phyloP scores from a whole-genome alignment of 345 rosid genomes.

The Eutrema yunnanense region DNA sequence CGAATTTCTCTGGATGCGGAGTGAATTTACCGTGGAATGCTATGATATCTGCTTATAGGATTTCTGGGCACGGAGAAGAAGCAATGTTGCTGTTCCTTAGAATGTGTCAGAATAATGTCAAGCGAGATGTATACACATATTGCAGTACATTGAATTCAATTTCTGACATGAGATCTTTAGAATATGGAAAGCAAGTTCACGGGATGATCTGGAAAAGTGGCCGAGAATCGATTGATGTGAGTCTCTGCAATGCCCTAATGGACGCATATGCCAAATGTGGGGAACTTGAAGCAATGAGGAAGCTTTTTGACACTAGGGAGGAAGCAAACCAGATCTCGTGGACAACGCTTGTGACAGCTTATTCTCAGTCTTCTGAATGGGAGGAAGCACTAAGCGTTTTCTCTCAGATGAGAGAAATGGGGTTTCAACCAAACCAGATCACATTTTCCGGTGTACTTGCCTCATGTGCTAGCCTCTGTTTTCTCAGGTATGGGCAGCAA shows the following conservation, averaged over 20 bases:
- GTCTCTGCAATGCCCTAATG: conserved; percentile 37
- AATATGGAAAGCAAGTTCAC: conserved; percentile 32
- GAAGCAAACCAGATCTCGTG: conserved; percentile 51
- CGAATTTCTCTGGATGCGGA: conserved; percentile 14
- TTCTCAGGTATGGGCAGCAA: conserved; percentile 41
- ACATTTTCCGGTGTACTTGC: conserved; percentile 46
- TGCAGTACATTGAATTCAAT: conserved; percentile 36
- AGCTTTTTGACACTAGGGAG: conserved; percentile 44
- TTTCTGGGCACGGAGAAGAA: conserved; percentile 23
- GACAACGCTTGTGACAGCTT: conserved; percentile 58
- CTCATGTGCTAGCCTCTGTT: conserved; percentile 49
- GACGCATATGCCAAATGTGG: conserved; percentile 46
- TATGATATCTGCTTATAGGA: conserved; percentile 37
- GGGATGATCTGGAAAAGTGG: conserved; percentile 36
- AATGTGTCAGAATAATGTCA: conserved; percentile 30
- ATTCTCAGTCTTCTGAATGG: conserved; percentile 39
- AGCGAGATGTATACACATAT: conserved; percentile 36
- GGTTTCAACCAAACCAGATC: conserved; percentile 46
- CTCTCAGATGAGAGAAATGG: conserved; percentile 43
- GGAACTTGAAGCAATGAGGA: conserved; percentile 32
- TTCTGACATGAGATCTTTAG: conserved; percentile 24
- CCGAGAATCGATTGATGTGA: neutral
- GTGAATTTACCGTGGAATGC: conserved; percentile 40
- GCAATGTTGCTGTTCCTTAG: conserved; percentile 27
- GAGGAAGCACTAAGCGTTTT: conserved; percentile 40